Percentiles rank a stretch among this genome's conserved stretches.
phyloP scores from a whole-genome alignment of 1,139 yeast species.

The Arxiozyma bovina region DNA sequence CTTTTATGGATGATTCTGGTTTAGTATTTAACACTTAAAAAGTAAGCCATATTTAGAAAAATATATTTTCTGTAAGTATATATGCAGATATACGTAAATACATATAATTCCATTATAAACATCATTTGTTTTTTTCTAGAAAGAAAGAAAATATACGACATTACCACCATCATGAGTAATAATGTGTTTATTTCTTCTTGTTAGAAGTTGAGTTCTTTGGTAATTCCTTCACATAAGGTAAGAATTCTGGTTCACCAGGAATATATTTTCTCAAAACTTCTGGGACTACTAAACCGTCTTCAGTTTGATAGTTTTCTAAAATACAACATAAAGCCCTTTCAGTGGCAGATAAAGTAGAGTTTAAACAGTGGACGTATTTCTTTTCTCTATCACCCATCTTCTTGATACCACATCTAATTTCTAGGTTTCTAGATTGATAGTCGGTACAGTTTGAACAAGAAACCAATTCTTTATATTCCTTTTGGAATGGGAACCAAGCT shows the following conservation, averaged over 20 bases:
- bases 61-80: not conserved
- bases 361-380: conserved; percentile 97
- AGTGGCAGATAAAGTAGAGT: conserved; percentile 95
- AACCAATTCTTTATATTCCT: conserved; percentile 95
- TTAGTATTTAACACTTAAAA: no score
- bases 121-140: no score
- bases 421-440: conserved; percentile 96
- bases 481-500: conserved; percentile 99
- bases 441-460: conserved; percentile 99
- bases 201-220: conserved; percentile 89
- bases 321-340: conserved; percentile 97
- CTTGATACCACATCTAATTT: conserved; percentile 97
- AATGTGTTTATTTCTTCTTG: conserved; percentile 42
- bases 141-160: not conserved
- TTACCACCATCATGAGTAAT: not conserved
- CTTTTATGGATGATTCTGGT: not conserved
- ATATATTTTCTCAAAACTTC: conserved; percentile 91
- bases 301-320: conserved; percentile 94
- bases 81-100: no score
- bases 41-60: no score
- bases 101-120: not conserved
- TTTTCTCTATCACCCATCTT: conserved; percentile 91
- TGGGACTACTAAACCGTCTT: conserved; percentile 87
- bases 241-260: conserved; percentile 96
- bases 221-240: conserved; percentile 81